Base-by-base conservation (phyloP, 2,329 filamentous ascomycete species). In the Aciculosporium take region DNA sequence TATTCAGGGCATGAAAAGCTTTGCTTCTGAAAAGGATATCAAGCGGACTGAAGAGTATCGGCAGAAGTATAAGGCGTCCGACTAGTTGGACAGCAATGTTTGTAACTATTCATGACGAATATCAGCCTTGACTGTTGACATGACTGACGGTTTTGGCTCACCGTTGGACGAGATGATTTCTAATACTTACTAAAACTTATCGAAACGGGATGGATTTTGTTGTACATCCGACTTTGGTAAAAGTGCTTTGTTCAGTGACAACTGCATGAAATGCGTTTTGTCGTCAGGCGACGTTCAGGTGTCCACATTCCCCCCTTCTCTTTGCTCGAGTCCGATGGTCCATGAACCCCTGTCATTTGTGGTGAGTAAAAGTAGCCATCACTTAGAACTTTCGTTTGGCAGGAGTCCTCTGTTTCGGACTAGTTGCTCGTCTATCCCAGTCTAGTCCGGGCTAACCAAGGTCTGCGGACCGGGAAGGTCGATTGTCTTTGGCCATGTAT, bases 41-140 rank as follows among this genome's bases (percentile, higher is more conserved):
- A 67, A 69, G 63, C 69, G 69, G 45, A 79, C 85, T 58, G 76
- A 84, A 63, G 81, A 78, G 57, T 93, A 93, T 61, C 76, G 82
- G 42, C 60, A 61, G 35, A 73, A 73, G 63, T 82, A 77, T 59
- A 76, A 72, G 58, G 72, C 76, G 17, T 73, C 62, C 40, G 74
- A 79, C 55, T 74, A 39, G 32, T 23, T 17, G 15, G 23, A 37
- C 12, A 10, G n/a, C 25, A 38, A 21, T 27, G 13, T 13, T n/a
- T 21, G 9, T 28, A 39, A 18, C 21, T 35, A 24, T 30, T 12
- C 13, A 9, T 13, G 7, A 10, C 7, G 7, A 28, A 28, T 4
- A 18, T 30, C 21, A 37, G 40, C 27, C 27, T 18, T 17, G 32
- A 25, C 15, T 4, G 2, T 10, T 12, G 5, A 32, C 40, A 6